Evolutionary conservation across 345 rosid species (phyloP), one percentile per base, ranked within the genome.

Genomic region (Salix viminalis): DNA sequence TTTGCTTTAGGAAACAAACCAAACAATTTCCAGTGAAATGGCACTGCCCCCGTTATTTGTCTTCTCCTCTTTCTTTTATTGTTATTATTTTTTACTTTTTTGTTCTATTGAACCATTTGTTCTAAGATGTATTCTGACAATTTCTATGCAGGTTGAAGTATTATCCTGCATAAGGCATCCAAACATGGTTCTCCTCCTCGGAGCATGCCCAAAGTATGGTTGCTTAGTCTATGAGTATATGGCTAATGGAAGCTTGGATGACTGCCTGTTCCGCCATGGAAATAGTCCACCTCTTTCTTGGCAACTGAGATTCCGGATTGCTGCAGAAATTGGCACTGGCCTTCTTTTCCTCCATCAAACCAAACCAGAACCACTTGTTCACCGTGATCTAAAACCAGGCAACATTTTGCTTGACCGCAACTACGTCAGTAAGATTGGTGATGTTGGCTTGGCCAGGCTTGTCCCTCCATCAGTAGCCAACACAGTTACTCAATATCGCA

Each of bases 311-410:
- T 90, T 93, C 80, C 72, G 85, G 24, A 93, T 93, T 44, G 89
- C 98, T 0, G 91, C 97, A 72, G 99, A 95, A 80, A 93, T 93
- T 28, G 92, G 85, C 71, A 90, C 98, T 1, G 93, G 90, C 28
- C 96, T 95, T 80, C 94, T 87, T 71, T 91, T 95, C 82, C 91
- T 96, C 26, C 98, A 93, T 88, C 98, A 91, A 79, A 82, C 90
- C 81, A 96, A 89, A 83, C 99, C 99, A 21, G 98, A 96, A 79
- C 96, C 99, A 15, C 80, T 96, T 4, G 99, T 96, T 75, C 99
- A 93, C 77, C 92, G 97, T 48, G 97, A 95, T 80, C 85, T 95
- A 9, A 95, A 95, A 80, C 99, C 98, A 1, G 98, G 89, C 36
- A 95, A 95, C 79, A 95, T 93, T 73, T 83, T 95, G 72, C 91